phyloP scores from a whole-genome alignment of 2,329 filamentous ascomycete species.

The Aspergillus ochraceoroseus region DNA sequence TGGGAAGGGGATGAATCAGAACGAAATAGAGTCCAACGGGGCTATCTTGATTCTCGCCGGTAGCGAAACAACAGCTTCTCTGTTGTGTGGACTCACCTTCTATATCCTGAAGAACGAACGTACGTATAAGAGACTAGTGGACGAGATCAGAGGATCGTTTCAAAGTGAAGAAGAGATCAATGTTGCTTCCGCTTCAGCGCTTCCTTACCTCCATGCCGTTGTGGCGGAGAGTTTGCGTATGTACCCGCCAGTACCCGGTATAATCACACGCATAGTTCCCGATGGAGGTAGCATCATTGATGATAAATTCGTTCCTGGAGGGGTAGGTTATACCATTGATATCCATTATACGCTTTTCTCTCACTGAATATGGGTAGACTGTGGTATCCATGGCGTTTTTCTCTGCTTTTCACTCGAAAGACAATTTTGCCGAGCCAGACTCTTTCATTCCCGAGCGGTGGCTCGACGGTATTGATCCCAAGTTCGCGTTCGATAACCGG shows the following conservation, averaged over 20 bases:
- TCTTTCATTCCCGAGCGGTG: conserved; percentile 16
- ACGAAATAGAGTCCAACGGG: conserved; percentile 40
- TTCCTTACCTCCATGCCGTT: conserved; percentile 39
- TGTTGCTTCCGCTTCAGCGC: conserved; percentile 26
- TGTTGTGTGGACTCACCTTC: conserved; percentile 39
- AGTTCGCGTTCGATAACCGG: conserved; percentile 3
- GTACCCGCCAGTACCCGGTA: conserved; percentile 41
- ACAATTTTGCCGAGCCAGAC: conserved; percentile 14
- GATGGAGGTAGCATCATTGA: conserved; percentile 35
- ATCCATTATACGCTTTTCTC: not conserved
- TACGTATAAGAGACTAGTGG: conserved; percentile 10
- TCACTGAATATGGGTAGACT: not conserved
- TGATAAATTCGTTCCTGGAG: conserved; percentile 34
- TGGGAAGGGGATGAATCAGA: conserved; percentile 23
- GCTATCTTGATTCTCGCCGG: conserved; percentile 42
- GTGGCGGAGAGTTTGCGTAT: conserved; percentile 42
- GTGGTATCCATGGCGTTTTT: conserved; percentile 1
- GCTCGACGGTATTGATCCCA: conserved; percentile 1
- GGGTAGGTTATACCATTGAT: conserved; percentile 13
- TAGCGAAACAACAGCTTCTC: conserved; percentile 44
- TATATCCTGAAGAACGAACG: conserved; percentile 29
- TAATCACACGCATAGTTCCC: conserved; percentile 34
- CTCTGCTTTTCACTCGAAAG: conserved; percentile 4
- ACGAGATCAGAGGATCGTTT: conserved; percentile 22
- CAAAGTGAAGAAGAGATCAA: conserved; percentile 31